Evolutionary conservation across 768 basidiomycete genomes (phyloP), one percentile per base, ranked within the genome.

Genomic region (Myochromella boudieri): DNA sequence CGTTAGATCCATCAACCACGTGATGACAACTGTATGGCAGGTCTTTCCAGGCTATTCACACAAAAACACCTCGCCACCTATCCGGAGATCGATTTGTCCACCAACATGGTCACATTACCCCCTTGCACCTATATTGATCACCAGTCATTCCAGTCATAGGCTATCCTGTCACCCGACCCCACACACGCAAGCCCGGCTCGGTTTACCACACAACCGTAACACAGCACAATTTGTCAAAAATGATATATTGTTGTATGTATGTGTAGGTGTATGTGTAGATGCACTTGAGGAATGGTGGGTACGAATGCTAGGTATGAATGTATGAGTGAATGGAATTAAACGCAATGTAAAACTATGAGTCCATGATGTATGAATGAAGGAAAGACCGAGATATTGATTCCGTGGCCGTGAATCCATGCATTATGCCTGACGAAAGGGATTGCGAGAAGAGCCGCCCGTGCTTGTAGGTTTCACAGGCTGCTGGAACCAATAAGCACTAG

Each of bases 381-480:
- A 17, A 15, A 38, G 8, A n/a, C n/a, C 29, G 8, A 31, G 29
- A n/a, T 31, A 8, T n/a, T 31, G n/a, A 31, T 31, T 31, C n/a
- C 29, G 29, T 31, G 9, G 8, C n/a, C 29, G 8, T n/a, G 9
- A 31, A 8, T 31, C n/a, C 9, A 31, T 31, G n/a, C n/a, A 8
- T 8, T 31, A 14, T n/a, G 34, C 22, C 15, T 47, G 69, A 51
- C 69, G 67, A 68, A 82, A 82, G 6, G 81, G 81, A 56, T 82
- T 82, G 46, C 65, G 69, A 44, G 75, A 73, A 45, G 75, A 73
- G 53, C 66, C 68, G 46, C 75, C 78, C 45, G 78, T 76, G 55
- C 60, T 56, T 43, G 55, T 61, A 34, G 74, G 70, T 42, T 69
- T 60, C 40, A 76, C 46, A n/a, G n/a, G n/a, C n/a, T n/a, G n/a